Conservation (phyloP, 2,329 filamentous ascomycete genomes). For the Rhynchosporium agropyri region DNA sequence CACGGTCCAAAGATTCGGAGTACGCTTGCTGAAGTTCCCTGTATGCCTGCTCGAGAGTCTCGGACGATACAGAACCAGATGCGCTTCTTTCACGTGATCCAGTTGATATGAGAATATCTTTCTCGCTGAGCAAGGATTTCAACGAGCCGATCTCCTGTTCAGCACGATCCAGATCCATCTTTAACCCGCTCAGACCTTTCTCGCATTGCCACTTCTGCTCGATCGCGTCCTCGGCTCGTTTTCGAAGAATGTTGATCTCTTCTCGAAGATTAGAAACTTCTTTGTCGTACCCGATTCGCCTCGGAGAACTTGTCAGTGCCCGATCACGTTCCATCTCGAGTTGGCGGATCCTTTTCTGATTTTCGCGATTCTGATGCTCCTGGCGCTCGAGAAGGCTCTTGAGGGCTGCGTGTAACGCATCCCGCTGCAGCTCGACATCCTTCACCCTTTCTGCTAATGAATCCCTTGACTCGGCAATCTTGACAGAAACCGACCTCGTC, state of each 20-base stretch:
- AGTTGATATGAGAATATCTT: slow-evolving; percentile 76
- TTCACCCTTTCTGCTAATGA: slow-evolving; percentile 78
- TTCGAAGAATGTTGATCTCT: slow-evolving; percentile 82
- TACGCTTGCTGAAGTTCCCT: slow-evolving; percentile 75
- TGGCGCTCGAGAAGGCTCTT: slow-evolving; percentile 85
- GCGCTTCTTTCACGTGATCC: slow-evolving; percentile 50
- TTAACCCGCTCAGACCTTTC: slow-evolving; percentile 82
- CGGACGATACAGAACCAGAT: slow-evolving; percentile 61
- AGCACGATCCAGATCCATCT: slow-evolving; percentile 95
- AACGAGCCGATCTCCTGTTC: slow-evolving; percentile 91
- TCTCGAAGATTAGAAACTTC: slow-evolving; percentile 79
- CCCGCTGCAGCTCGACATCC: slow-evolving; percentile 90
- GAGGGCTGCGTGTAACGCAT: slow-evolving; percentile 85
- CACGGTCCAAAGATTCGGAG: slow-evolving; percentile 64
- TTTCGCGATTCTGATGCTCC: slow-evolving; percentile 80
- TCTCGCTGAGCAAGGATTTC: slow-evolving; percentile 74
- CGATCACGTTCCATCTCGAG: slow-evolving; percentile 79
- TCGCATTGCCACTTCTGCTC: slow-evolving; percentile 97
- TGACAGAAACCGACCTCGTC: slow-evolving; percentile 59
- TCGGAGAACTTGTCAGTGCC: slow-evolving; percentile 68
- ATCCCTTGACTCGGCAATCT: slow-evolving; percentile 58
- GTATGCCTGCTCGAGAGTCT: slow-evolving; percentile 74
- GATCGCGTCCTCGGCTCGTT: slow-evolving; percentile 87
- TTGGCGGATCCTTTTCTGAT: slow-evolving; percentile 75
- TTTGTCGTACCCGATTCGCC: slow-evolving; percentile 77